Conservation (phyloP, 1,284 basidiomycete species). For the Gymnopus androsaceus region DNA sequence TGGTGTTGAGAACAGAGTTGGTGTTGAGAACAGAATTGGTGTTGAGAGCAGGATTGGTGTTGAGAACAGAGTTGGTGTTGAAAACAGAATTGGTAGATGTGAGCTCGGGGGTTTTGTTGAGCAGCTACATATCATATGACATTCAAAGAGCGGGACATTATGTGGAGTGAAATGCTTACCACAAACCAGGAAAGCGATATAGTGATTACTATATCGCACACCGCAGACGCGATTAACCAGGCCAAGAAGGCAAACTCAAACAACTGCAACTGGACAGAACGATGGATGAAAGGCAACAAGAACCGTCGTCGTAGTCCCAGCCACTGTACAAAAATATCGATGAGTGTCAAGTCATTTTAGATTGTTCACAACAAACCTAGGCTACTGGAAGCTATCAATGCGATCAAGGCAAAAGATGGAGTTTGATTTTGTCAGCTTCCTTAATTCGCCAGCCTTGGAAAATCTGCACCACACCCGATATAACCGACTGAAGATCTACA, state of each 20-base stretch:
- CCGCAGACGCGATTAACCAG: slow-evolving; percentile 5
- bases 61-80: no score
- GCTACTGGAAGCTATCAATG: background rate
- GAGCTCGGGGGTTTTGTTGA: slow-evolving; percentile 2
- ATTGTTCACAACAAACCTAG: background rate
- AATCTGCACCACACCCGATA: slow-evolving; percentile 8
- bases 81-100: slow-evolving; percentile 3
- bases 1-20: no score
- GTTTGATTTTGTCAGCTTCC: slow-evolving; percentile 6
- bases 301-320: slow-evolving; percentile 6
- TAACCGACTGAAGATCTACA: background rate
- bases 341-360: background rate
- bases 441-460: slow-evolving; percentile 7
- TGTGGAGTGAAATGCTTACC: slow-evolving; percentile 1
- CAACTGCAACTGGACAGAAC: background rate
- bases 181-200: slow-evolving; percentile 10
- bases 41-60: no score
- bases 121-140: background rate
- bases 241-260: background rate
- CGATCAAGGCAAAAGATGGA: background rate
- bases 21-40: no score
- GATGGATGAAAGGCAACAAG: background rate
- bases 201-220: slow-evolving; percentile 7
- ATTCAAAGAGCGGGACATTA: no score
- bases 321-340: background rate